Evolutionary conservation across 768 basidiomycete species (phyloP).

Genomic region (Fomitopsis serialis): DNA sequence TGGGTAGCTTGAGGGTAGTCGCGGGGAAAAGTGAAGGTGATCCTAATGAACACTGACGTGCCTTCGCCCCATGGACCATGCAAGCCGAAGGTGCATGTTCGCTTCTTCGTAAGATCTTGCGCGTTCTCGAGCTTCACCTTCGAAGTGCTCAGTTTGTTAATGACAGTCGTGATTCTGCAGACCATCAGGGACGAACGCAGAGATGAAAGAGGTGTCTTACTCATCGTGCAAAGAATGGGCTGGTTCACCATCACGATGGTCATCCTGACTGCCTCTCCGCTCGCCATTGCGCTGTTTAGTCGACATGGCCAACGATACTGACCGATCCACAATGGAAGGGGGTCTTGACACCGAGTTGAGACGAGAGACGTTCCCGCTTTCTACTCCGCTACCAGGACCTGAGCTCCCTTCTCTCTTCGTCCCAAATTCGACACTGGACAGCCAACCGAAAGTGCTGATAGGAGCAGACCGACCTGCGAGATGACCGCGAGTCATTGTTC

Average conservation of each 20-base stretch:
- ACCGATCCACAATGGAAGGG: conserved; percentile 17
- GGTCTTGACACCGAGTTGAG: conserved; percentile 41
- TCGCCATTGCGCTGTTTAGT: conserved; percentile 6
- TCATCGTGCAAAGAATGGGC: conserved; percentile 65
- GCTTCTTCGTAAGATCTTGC: conserved; percentile 56
- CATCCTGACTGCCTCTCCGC: conserved; percentile 46
- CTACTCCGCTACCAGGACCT: conserved; percentile 43
- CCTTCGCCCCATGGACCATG: conserved; percentile 91
- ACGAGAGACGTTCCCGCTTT: conserved; percentile 42
- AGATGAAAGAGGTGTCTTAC: conserved; percentile 34
- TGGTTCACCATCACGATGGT: conserved; percentile 27
- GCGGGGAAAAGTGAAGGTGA: conserved; percentile 85
- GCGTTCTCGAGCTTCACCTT: conserved; percentile 88
- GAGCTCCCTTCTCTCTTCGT: conserved; percentile 50
- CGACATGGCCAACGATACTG: conserved; percentile 8
- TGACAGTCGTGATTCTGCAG: conserved; percentile 66
- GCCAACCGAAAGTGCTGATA: conserved; percentile 69
- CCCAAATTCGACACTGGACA: conserved; percentile 68
- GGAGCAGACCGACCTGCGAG: conserved; percentile 45
- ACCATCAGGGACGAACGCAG: conserved; percentile 5
- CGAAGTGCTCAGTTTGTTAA: conserved; percentile 56
- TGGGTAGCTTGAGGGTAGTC: conserved; percentile 64
- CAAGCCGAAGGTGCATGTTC: conserved; percentile 80
- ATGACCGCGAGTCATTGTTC: conserved; percentile 44
- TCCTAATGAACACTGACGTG: conserved; percentile 78